These are phyloP conservation scores for Ogataea chonburiensis DNA, from an alignment of 805 yeast genomes.

Conservation along the genomic window DNA sequence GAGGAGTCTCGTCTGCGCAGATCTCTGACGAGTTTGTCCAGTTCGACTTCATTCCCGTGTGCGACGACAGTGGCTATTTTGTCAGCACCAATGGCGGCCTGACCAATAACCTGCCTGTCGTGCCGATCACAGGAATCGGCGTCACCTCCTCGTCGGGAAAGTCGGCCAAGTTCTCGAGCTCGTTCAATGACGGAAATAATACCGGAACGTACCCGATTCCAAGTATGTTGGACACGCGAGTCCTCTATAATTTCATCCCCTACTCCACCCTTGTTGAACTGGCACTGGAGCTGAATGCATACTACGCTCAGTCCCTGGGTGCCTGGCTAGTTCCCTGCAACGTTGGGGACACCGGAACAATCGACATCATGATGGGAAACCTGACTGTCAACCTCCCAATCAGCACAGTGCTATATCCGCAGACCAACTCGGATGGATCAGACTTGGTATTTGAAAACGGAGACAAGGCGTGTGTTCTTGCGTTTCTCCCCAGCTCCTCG, in stretches of 20 bases:
- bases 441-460: conserved; percentile 52
- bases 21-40: conserved; percentile 46
- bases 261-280: conserved; percentile 53
- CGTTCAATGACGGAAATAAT: conserved; percentile 41
- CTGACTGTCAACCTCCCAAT: conserved; percentile 51
- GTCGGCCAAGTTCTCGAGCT: conserved; percentile 28
- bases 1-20: conserved; percentile 53
- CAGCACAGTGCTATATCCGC: conserved; percentile 42
- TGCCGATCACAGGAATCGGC: conserved; percentile 46
- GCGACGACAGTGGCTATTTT: conserved; percentile 17
- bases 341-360: conserved; percentile 46
- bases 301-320: conserved; percentile 44
- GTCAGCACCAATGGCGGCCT: conserved; percentile 17
- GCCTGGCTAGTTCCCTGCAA: conserved; percentile 67
- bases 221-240: conserved; percentile 58
- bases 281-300: conserved; percentile 70
- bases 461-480: conserved; percentile 53
- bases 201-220: conserved; percentile 44
- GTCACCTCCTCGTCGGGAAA: conserved; percentile 36
- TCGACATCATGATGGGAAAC: conserved; percentile 54
- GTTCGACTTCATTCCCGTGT: conserved; percentile 49
- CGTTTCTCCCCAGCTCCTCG: conserved; percentile 45
- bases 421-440: conserved; percentile 35
- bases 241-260: conserved; percentile 51
- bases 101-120: conserved; percentile 35